Conservation (phyloP, 169 alveolate species). For the Plasmodium chabaudi region DNA sequence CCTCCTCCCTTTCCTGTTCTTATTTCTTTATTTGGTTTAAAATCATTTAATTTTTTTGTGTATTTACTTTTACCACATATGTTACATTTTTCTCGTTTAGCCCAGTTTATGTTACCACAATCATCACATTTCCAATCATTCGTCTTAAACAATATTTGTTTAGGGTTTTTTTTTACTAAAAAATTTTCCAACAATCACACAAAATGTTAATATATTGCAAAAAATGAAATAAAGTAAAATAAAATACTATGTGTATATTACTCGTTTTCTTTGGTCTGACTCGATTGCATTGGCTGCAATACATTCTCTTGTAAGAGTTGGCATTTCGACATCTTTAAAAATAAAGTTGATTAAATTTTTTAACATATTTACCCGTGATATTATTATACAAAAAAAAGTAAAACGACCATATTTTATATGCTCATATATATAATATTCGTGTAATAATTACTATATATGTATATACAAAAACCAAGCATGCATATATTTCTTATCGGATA, state of each 20-base stretch:
- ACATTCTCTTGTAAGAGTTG: conserved; percentile 86
- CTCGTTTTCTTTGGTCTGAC: conserved; percentile 79
- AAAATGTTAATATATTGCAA: not conserved
- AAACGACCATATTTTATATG: not conserved
- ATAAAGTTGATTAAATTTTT: conserved; percentile 14
- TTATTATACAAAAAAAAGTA: conserved; percentile 1
- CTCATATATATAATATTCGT: conserved; percentile 4
- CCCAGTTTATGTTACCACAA: conserved; percentile 91
- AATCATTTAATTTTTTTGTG: conserved; percentile 24
- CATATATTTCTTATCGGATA: not conserved
- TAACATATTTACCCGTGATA: conserved; percentile 3
- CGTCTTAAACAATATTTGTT: conserved; percentile 70
- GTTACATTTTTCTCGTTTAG: conserved; percentile 87
- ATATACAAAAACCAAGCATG: not conserved
- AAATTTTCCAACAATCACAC: not conserved
- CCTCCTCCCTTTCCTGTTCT: conserved; percentile 89
- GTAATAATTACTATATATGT: not conserved
- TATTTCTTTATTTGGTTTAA: conserved; percentile 68
- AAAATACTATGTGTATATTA: not conserved
- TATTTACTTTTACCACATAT: conserved; percentile 82
- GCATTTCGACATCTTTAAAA: conserved; percentile 83
- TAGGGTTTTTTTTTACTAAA: conserved; percentile 24
- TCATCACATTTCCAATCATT: conserved; percentile 90
- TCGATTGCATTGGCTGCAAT: conserved; percentile 85
- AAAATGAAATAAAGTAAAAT: not conserved